These are phyloP conservation scores for Psidium friedrichsthalianum DNA, from an alignment of 345 rosid species.

Conservation along the genomic window DNA sequence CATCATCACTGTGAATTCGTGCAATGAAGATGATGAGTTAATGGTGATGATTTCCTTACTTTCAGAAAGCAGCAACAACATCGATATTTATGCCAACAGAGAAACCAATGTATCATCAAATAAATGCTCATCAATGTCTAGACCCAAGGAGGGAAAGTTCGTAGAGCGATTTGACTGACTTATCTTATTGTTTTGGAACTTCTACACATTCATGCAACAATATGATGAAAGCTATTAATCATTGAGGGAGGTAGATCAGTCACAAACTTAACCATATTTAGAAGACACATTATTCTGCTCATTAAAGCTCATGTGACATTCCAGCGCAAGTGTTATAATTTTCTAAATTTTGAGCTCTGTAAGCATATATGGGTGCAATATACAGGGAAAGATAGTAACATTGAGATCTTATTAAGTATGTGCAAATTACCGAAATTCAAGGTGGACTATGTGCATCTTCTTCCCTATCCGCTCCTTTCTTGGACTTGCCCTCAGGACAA, in stretches of 20 bases:
- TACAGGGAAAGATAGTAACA: background rate
- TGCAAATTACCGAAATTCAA: slow-evolving; percentile 56
- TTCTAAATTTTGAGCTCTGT: background rate
- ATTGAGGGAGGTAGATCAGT: background rate
- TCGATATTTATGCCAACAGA: background rate
- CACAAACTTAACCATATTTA: background rate
- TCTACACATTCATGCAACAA: background rate
- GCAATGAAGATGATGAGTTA: background rate
- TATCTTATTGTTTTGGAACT: background rate
- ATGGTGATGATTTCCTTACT: background rate
- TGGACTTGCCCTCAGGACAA: slow-evolving; percentile 34
- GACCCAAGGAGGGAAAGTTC: background rate
- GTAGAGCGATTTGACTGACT: background rate
- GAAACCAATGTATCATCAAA: background rate
- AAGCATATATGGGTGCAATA: background rate
- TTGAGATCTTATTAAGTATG: background rate
- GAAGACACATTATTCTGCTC: background rate
- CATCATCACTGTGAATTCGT: background rate
- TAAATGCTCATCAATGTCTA: background rate
- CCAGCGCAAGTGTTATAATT: background rate
- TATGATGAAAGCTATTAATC: background rate
- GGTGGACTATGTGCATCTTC: slow-evolving; percentile 47
- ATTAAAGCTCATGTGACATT: background rate
- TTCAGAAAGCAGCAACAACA: background rate
- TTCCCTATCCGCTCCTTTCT: slow-evolving; percentile 47